Conservation (phyloP, 2,329 filamentous ascomycete species). For the Colletotrichum sp. region DNA sequence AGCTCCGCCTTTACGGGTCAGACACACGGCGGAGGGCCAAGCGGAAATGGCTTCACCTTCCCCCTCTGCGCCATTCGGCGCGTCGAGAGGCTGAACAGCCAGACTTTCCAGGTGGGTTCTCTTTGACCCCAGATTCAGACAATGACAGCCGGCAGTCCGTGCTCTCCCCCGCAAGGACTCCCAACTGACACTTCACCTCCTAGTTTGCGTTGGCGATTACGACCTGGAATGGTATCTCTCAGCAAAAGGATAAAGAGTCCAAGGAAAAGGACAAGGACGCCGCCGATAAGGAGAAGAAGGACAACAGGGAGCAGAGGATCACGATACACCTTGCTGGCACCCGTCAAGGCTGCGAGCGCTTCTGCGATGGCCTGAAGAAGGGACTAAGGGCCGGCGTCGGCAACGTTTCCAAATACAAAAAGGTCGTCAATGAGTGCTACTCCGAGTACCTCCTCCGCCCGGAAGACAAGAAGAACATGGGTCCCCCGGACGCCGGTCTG, state of each 20-base stretch:
- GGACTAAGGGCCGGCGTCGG: conserved; percentile 86
- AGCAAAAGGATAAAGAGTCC: conserved; percentile 57
- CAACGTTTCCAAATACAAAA: conserved; percentile 83
- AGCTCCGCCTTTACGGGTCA: conserved; percentile 89
- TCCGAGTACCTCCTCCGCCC: conserved; percentile 80
- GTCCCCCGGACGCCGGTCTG: conserved; percentile 88
- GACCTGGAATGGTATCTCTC: conserved; percentile 83
- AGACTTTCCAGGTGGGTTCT: conserved; percentile 73
- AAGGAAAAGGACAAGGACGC: conserved; percentile 44
- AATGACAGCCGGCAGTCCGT: neutral
- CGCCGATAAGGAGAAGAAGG: conserved; percentile 38
- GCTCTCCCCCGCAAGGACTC: neutral
- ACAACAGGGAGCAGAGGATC: conserved; percentile 76
- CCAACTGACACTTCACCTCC: neutral
- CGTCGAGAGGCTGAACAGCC: conserved; percentile 91
- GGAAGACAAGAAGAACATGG: conserved; percentile 65
- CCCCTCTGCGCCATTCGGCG: conserved; percentile 89
- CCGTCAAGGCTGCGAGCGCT: conserved; percentile 87
- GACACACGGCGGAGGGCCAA: conserved; percentile 89
- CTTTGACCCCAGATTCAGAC: neutral
- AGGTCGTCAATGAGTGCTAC: conserved; percentile 84
- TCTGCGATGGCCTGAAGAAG: conserved; percentile 94
- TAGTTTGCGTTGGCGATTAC: conserved; percentile 92
- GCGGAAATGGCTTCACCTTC: conserved; percentile 94
- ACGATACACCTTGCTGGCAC: conserved; percentile 91